Percentiles rank a stretch among this genome's conserved stretches.
phyloP scores from a whole-genome alignment of 1,139 yeast genomes.

The Spathaspora sp. region DNA sequence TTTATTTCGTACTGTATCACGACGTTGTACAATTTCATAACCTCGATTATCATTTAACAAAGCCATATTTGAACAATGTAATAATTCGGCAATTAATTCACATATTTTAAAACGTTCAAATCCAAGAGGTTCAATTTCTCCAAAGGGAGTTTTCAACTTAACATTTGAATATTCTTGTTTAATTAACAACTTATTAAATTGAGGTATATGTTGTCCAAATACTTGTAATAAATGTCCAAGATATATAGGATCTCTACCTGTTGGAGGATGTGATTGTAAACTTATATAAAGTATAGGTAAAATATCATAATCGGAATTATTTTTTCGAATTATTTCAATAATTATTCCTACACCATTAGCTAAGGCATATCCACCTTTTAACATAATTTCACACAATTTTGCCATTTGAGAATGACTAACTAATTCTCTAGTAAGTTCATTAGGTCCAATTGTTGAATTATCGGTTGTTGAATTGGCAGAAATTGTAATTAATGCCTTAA shows the following conservation, averaged over 20 bases:
- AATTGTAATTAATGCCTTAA: constrained; percentile 50
- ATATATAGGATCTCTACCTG: constrained; percentile 92
- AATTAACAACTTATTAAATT: constrained; percentile 48
- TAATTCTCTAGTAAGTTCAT: constrained; percentile 87
- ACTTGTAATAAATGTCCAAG: constrained; percentile 82
- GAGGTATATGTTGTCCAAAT: constrained; percentile 73
- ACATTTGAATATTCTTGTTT: constrained; percentile 17
- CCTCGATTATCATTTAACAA: constrained; percentile 84
- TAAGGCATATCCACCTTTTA: constrained; percentile 86
- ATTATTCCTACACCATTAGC: constrained; percentile 96
- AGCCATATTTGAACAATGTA: constrained; percentile 97
- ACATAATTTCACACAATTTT: constrained; percentile 76
- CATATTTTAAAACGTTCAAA: constrained; percentile 94
- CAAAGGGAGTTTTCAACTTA: constrained; percentile 55
- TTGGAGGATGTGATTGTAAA: constrained; percentile 89
- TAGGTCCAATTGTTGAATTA: constrained; percentile 92
- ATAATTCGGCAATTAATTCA: constrained; percentile 88
- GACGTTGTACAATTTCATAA: constrained; percentile 68
- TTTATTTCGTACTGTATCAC: constrained; percentile 65
- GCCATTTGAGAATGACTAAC: constrained; percentile 71
- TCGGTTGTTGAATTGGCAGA: constrained; percentile 73
- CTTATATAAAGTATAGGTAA: constrained; percentile 87
- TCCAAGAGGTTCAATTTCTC: constrained; percentile 79
- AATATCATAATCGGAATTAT: constrained; percentile 92
- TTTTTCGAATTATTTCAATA: constrained; percentile 91